Evolutionary conservation across 352 stramenopile genomes (phyloP), one percentile per base, ranked within the genome.

Genomic region (Blastocystis sp.): DNA sequence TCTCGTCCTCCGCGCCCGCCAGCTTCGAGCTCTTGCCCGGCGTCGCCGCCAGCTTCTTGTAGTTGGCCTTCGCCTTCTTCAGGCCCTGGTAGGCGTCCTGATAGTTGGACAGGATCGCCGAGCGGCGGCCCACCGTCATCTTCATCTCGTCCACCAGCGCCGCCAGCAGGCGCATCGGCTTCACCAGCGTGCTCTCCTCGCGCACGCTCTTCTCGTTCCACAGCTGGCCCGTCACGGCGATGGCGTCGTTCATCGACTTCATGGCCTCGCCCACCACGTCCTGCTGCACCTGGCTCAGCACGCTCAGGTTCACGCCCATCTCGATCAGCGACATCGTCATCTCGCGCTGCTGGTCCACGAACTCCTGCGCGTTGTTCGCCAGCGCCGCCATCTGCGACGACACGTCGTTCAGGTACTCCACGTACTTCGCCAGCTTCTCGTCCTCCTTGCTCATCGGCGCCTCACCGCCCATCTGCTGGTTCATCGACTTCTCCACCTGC

Each of bases 11-110:
- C 19, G 74, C 74, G 2, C 21, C n/a, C 3, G 74, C 34, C 5
- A 28, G 43, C 66, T 77, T 77, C 34, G 66, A 28, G 19, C 59
- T 71, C 59, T 84, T 71, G 10, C 74, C 74, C 19, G 59, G 59
- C 40, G 59, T 71, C 40, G 59, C 34, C 38, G 40, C 74, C 19
- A 71, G 28, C 74, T 84, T 84, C 59, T 67, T 71, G n/a, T 65
- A 59, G n/a, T 43, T 71, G n/a, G 74, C 74, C 74, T 84, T 84
- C 28, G 74, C 74, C 59, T 67, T 71, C 74, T 84, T 84, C 59
- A 71, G 59, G 21, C 38, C 14, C 52, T 84, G 40, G 34, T 56
- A 84, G 21, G 74, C 74, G 48, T 71, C 52, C 59, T 84, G 59
- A 10, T 84, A 84, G 34, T 84, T 71, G n/a, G 59, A 67, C 34